These are phyloP conservation scores for Phialophora verrucosa DNA, from an alignment of 2,329 filamentous ascomycete genomes.

Conservation along the genomic window DNA sequence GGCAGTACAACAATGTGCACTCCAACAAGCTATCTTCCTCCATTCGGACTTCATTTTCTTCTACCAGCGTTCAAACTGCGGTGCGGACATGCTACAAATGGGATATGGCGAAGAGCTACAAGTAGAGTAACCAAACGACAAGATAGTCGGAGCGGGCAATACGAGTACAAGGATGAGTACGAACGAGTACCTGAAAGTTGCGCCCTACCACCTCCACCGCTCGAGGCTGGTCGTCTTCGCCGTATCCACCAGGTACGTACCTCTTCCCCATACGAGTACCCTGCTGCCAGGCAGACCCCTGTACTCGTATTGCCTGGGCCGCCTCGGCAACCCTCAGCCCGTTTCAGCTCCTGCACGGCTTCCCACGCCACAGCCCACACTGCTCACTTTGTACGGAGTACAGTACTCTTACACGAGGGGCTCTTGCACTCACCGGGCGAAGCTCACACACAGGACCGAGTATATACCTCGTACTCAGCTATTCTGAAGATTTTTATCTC, in stretches of 20 bases:
- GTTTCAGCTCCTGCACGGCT: slow-evolving; percentile 11
- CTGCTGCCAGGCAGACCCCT: neutral
- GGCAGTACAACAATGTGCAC: no score
- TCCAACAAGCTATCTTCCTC: no score
- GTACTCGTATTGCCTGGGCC: neutral
- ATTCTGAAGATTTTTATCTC: no score
- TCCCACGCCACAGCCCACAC: neutral
- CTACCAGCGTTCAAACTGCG: no score
- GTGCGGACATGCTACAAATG: no score
- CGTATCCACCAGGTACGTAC: slow-evolving; percentile 10
- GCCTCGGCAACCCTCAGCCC: slow-evolving; percentile 1
- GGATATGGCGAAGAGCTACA: no score
- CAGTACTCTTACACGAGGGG: no score
- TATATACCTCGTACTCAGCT: no score
- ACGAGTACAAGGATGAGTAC: no score
- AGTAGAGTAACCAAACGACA: neutral
- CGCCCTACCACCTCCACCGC: neutral
- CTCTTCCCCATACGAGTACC: slow-evolving; percentile 5
- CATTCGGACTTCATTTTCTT: no score
- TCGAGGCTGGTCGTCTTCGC: neutral
- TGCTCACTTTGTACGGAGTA: neutral
- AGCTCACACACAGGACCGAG: neutral
- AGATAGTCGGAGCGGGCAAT: neutral
- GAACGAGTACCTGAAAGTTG: neutral
- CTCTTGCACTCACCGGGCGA: neutral